These are phyloP conservation scores for Aspergillus aculeatus DNA, from an alignment of 2,329 filamentous ascomycete genomes.

Conservation along the genomic window DNA sequence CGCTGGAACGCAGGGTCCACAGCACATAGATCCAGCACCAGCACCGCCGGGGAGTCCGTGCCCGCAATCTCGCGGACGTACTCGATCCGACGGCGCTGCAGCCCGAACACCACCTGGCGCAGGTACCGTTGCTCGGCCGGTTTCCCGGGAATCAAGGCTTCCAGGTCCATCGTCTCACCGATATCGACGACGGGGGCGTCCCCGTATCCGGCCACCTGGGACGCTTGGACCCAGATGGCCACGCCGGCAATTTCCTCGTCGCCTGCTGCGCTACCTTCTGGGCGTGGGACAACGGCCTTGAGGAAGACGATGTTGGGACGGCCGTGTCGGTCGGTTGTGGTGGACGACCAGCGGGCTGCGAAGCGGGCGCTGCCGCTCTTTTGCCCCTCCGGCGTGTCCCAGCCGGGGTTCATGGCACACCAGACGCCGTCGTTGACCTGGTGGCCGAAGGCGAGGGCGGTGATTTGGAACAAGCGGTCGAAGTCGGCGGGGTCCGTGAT, in stretches of 20 bases:
- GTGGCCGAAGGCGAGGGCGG: slow-evolving; percentile 44
- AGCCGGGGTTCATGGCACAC: slow-evolving; percentile 54
- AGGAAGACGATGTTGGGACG: slow-evolving; percentile 51
- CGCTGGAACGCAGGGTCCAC: slow-evolving; percentile 57
- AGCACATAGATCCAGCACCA: slow-evolving; percentile 53
- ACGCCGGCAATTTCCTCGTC: slow-evolving; percentile 47
- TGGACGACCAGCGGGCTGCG: slow-evolving; percentile 42
- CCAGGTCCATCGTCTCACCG: slow-evolving; percentile 27
- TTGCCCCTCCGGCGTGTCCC: slow-evolving; percentile 52
- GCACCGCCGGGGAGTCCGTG: slow-evolving; percentile 35
- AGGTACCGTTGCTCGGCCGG: slow-evolving; percentile 49
- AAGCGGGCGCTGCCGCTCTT: slow-evolving; percentile 39
- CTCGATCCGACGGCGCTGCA: slow-evolving; percentile 34
- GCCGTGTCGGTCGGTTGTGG: slow-evolving; percentile 42
- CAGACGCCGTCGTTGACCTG: slow-evolving; percentile 55
- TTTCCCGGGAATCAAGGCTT: slow-evolving; percentile 45
- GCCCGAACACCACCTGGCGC: slow-evolving; percentile 45
- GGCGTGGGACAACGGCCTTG: slow-evolving; percentile 50
- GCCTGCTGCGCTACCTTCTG: neutral
- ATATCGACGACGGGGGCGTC: slow-evolving; percentile 31
- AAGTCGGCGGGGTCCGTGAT: slow-evolving; percentile 2
- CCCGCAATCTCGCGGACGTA: slow-evolving; percentile 44
- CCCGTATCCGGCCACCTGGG: slow-evolving; percentile 51
- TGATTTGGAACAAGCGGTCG: slow-evolving; percentile 12
- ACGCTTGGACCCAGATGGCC: slow-evolving; percentile 57